These are phyloP conservation scores for Ustilago bromivora DNA, from an alignment of 1,284 basidiomycete species.

Conservation along the genomic window DNA sequence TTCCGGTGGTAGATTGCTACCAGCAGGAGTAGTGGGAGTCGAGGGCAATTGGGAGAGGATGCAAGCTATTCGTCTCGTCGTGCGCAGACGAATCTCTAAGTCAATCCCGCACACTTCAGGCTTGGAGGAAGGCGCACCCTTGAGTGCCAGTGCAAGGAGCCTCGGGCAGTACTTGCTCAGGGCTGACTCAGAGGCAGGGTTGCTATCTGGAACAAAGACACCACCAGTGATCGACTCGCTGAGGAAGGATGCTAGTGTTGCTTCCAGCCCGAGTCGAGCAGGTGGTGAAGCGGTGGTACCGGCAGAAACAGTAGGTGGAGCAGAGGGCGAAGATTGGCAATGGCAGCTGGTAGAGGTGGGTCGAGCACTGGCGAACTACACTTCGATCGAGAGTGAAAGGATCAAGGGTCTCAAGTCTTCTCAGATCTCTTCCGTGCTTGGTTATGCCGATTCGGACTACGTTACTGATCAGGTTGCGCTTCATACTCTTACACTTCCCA, in stretches of 20 bases:
- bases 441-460: constrained; percentile 95
- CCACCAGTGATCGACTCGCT: constrained; percentile 48
- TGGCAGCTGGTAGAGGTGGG: constrained; percentile 91
- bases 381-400: constrained; percentile 87
- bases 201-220: constrained; percentile 23
- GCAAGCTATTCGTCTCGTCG: constrained; percentile 88
- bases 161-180: constrained; percentile 41
- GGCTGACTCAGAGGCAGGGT: constrained; percentile 12
- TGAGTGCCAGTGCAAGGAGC: constrained; percentile 25
- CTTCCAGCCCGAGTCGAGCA: background rate
- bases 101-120: constrained; percentile 26
- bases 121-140: constrained; percentile 28
- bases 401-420: constrained; percentile 80
- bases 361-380: constrained; percentile 93
- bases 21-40: constrained; percentile 88
- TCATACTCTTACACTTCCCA: constrained; percentile 35
- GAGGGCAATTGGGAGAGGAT: constrained; percentile 91
- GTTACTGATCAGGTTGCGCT: constrained; percentile 79
- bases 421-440: constrained; percentile 82
- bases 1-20: constrained; percentile 87
- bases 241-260: constrained; percentile 15
- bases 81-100: constrained; percentile 71
- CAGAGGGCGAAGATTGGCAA: constrained; percentile 63
- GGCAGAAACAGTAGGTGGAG: background rate
- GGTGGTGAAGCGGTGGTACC: constrained; percentile 1